Conservation (phyloP, 2,329 filamentous ascomycete species). For the Talaromyces islandicus region DNA sequence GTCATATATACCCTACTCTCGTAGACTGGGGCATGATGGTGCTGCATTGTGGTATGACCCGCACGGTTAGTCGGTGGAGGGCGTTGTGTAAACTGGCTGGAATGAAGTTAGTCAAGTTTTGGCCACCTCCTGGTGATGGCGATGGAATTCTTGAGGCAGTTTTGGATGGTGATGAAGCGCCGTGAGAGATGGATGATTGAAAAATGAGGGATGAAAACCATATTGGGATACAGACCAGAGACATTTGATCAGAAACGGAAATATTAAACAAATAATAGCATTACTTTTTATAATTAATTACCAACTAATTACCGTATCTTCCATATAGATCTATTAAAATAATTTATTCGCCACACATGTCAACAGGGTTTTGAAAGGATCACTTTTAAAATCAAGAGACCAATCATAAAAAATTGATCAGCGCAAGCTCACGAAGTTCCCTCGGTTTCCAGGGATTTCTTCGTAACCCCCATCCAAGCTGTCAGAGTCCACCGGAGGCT, state of each 20-base stretch:
- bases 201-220: background rate
- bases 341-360: background rate
- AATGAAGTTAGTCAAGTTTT: slow-evolving; percentile 22
- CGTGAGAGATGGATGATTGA: background rate
- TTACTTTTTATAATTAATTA: too few species aligned
- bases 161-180: background rate
- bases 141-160: slow-evolving; percentile 11
- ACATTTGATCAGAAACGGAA: background rate
- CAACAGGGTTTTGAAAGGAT: background rate
- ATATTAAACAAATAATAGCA: background rate
- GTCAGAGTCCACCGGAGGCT: background rate
- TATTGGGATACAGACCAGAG: background rate
- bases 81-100: slow-evolving; percentile 12
- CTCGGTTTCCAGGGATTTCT: background rate
- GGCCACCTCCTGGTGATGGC: slow-evolving; percentile 8
- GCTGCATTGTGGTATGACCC: slow-evolving; percentile 7
- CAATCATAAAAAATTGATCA: background rate
- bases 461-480: background rate
- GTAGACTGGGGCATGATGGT: slow-evolving; percentile 9
- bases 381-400: background rate
- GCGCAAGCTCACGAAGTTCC: background rate
- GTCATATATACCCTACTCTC: slow-evolving; percentile 3
- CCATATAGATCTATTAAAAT: background rate
- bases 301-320: too few species aligned
- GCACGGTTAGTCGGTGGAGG: slow-evolving; percentile 8